Evolutionary conservation across 768 basidiomycete genomes (phyloP).

Genomic region (Bullera alba): DNA sequence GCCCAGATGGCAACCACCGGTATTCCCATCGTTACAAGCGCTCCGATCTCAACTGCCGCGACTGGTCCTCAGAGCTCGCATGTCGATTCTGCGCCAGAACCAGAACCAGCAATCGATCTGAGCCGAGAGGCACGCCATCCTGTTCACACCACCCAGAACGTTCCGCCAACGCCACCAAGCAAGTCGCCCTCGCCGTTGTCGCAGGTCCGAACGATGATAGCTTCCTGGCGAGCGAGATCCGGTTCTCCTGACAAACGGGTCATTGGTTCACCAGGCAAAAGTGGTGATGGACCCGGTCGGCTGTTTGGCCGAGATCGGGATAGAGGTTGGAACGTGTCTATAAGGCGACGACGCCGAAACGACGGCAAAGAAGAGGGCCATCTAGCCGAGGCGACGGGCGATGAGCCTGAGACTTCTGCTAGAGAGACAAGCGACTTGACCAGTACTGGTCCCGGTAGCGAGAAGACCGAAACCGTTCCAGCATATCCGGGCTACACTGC

Average conservation of each 20-base stretch:
- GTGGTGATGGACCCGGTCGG: conserved; percentile 1
- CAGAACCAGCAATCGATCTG: no score
- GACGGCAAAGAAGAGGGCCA: conserved; percentile 13
- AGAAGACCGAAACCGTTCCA: no score
- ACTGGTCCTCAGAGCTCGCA: no score
- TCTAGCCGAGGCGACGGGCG: conserved; percentile 22
- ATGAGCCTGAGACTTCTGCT: conserved; percentile 8
- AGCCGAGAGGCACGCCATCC: no score
- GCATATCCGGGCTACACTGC: no score
- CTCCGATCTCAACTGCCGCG: no score
- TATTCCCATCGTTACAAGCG: no score
- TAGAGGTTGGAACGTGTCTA: conserved; percentile 36
- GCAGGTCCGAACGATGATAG: conserved; percentile 28
- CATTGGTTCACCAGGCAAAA: conserved; percentile 15
- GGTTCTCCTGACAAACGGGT: conserved; percentile 24
- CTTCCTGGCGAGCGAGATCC: conserved; percentile 28
- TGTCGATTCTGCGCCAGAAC: no score
- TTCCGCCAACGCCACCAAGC: conserved; percentile 11
- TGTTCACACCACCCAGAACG: not conserved
- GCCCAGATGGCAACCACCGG: not conserved
- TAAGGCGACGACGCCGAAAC: conserved; percentile 21
- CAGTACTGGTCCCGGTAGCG: no score
- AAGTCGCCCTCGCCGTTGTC: conserved; percentile 25
- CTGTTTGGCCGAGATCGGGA: conserved; percentile 11
- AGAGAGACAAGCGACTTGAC: no score